Evolutionary conservation across 106 monocot species (phyloP), one percentile per base, ranked within the genome.

Genomic region (Phalaenopsis aphrodite): DNA sequence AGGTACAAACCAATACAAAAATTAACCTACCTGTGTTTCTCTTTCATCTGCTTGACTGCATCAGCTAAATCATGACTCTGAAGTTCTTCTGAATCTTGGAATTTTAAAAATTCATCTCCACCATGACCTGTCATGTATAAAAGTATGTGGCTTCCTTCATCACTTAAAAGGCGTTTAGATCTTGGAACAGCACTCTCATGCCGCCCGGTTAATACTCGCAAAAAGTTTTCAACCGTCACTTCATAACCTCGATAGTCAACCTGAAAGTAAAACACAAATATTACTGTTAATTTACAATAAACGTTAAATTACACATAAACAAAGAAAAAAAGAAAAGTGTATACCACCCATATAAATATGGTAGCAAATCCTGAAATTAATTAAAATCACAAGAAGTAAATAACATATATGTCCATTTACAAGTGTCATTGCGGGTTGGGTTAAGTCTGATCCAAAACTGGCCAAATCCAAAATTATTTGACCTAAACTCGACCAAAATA

Each of bases 61-160:
- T 99, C 98, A 73, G 94, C 94, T 87, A 99, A 89, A 91, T 99
- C 98, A 88, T 99, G 98, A 83, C 98, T 99, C 81, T 94, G 92
- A 88, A 99, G 94, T 79, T 99, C 98, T 86, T 94, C 94, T 56
- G 83, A 83, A 72, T 99, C 98, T 78, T 99, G 94, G 88, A 99
- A 99, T 78, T 99, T 99, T 77, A 99, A 80, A 87, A 99, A 99
- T 55, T 95, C 88, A 82, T 99, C 93, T 24, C 98, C 98, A 2
- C 98, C 98, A 85, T 95, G 98, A 17, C 94, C 94, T 58, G 98
- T 95, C 98, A 99, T 99, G 84, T 99, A 95, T 65, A 99, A 64
- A 75, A 99, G 95, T 81, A 99, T 87, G 57, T 95, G 94, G 82
- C 97, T 98, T 74, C 92, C 94, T 88, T 93, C 94, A 82, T 99